Evolutionary conservation across 139 green algal species (phyloP).

Genomic region (Coelastrella sp.): DNA sequence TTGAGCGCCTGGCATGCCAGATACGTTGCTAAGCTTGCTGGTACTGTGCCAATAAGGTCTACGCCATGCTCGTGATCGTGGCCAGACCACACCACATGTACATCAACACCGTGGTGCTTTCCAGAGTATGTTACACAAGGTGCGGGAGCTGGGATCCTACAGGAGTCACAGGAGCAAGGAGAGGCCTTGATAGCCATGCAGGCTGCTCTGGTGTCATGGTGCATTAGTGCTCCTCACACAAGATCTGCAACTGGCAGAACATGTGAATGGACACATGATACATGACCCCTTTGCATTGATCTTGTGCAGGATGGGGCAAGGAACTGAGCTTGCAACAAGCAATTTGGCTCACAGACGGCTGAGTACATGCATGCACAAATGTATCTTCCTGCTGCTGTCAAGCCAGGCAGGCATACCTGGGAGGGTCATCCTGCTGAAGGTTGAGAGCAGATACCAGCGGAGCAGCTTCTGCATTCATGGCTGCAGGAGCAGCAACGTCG

Average conservation of each 20-base stretch:
- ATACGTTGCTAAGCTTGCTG: constrained; percentile 89
- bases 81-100: constrained; percentile 88
- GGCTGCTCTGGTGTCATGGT: too few species aligned
- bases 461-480: constrained; percentile 92
- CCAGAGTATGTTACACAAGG: constrained; percentile 80
- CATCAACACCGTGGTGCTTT: constrained; percentile 50
- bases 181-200: too few species aligned
- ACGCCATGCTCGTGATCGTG: constrained; percentile 75
- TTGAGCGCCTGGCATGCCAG: constrained; percentile 81
- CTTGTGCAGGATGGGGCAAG: too few species aligned
- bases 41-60: constrained; percentile 92
- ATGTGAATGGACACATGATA: too few species aligned
- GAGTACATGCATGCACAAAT: too few species aligned
- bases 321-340: too few species aligned
- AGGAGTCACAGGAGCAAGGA: too few species aligned
- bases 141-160: constrained; percentile 68
- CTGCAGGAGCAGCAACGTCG: constrained; percentile 53
- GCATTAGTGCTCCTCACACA: too few species aligned
- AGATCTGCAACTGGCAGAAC: too few species aligned
- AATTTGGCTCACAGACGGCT: too few species aligned
- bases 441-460: constrained; percentile 82
- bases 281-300: not conserved
- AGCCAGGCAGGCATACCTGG: constrained; percentile 35
- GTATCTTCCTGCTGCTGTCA: too few species aligned
- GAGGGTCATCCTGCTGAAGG: constrained; percentile 68